Evolutionary conservation across 2,329 filamentous ascomycete genomes (phyloP), one percentile per base, ranked within the genome.

Genomic region (Aspergillus glaucus): DNA sequence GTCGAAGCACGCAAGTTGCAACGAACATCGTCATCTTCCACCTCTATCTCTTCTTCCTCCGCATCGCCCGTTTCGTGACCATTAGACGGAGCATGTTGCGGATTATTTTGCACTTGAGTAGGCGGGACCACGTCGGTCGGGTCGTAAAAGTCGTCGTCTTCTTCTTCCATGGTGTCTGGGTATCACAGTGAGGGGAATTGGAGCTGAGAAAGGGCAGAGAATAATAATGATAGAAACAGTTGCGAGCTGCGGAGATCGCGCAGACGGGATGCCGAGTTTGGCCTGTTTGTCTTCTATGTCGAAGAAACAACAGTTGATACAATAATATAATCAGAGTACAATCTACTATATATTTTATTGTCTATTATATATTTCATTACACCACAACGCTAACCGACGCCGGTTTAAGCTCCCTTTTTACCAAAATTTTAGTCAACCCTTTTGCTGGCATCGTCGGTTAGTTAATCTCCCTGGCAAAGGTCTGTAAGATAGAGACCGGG

Each of bases 91-190:
- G 50, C 54, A 36, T 64, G 60, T 30, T 61, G 58, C 12, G 60
- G 51, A 34, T 59, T 55, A 51, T 65, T 66, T 14, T 62, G 59
- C 12, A 55, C 49, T 36, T 67, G 62, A 21, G 52, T 50, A 3
- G 60, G 50, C 9, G 66, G 62, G n/a, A 69, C 60, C 15, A 60
- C 54, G 47, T 73, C 70, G 14, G 64, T 61, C 15, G 71, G 70
- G 48, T 70, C 70, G 50, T 75, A 75, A 19, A 75, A 69, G 58
- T 74, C 71, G 52, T 75, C 72, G 15, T 75, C 72, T 48, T 73
- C 70, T 52, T 73, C 71, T n/a, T 74, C 71, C 67, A 74, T 74
- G 44, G 46, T 65, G 51, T 47, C 46, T 51, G 42, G 46, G 46
- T 49, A 49, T 52, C 32, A 26, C 44, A 39, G 32, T 46, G 44